Percentiles rank a stretch among this genome's conserved stretches.
These are phyloP conservation scores for Phanerochaete sordida DNA, from an alignment of 768 basidiomycete genomes.

Conservation along the genomic window DNA sequence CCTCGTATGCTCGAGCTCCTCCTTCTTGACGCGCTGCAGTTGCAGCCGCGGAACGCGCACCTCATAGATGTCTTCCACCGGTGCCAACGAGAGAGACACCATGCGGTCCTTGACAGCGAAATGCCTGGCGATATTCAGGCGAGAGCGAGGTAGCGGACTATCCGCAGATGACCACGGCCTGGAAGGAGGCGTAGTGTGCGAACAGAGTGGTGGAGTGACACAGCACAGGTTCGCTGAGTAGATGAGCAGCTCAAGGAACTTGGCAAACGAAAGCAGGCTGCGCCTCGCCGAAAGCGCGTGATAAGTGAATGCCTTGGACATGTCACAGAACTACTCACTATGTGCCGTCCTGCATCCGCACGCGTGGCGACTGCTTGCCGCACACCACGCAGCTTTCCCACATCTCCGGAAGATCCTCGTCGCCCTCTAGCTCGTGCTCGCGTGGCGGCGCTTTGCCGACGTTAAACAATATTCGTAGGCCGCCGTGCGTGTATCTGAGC, in stretches of 20 bases:
- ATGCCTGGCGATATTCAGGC: slow-evolving; percentile 37
- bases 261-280: slow-evolving; percentile 27
- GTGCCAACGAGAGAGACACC: slow-evolving; percentile 44
- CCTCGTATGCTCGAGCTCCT: slow-evolving; percentile 14
- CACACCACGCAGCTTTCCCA: slow-evolving; percentile 29
- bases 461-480: slow-evolving; percentile 26
- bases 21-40: slow-evolving; percentile 33
- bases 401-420: slow-evolving; percentile 18
- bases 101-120: slow-evolving; percentile 34
- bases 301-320: background rate
- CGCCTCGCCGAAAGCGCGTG: background rate
- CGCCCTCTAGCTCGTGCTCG: slow-evolving; percentile 13
- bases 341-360: slow-evolving; percentile 27
- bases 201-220: slow-evolving; percentile 18
- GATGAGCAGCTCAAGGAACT: slow-evolving; percentile 26
- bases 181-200: slow-evolving; percentile 19
- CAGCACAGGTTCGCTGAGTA: slow-evolving; percentile 20
- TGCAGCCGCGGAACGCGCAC: slow-evolving; percentile 58
- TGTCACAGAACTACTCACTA: slow-evolving; percentile 18
- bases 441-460: slow-evolving; percentile 7
- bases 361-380: slow-evolving; percentile 19
- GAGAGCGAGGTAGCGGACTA: slow-evolving; percentile 24
- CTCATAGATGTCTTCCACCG: slow-evolving; percentile 57
- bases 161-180: slow-evolving; percentile 18
- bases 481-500: slow-evolving; percentile 36